These are phyloP conservation scores for Aureoboletus auriporus DNA, from an alignment of 768 basidiomycete genomes.

Conservation along the genomic window DNA sequence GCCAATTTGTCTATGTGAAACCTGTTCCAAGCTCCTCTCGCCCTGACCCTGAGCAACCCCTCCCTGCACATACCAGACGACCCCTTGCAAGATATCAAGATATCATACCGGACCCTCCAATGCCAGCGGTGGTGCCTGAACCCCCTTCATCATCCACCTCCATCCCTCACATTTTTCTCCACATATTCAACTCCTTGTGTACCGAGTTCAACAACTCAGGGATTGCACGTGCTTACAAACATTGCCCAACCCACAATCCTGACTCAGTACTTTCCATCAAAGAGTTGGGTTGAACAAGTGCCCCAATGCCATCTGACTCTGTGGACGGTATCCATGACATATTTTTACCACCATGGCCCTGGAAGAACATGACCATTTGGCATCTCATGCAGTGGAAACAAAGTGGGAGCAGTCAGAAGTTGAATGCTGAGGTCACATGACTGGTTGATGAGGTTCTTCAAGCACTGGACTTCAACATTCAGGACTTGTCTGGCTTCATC, in stretches of 20 bases:
- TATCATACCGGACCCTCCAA: not conserved
- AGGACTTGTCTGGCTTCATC: not conserved
- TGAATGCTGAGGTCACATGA: not conserved
- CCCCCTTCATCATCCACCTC: not conserved
- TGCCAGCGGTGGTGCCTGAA: not conserved
- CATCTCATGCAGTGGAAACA: not conserved
- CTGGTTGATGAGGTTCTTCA: not conserved
- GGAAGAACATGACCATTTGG: not conserved
- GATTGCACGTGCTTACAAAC: not conserved
- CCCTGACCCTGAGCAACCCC: no score
- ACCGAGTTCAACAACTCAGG: not conserved
- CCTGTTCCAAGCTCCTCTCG: no score
- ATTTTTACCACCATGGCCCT: not conserved
- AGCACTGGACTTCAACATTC: not conserved
- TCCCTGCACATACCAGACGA: no score
- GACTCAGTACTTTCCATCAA: not conserved
- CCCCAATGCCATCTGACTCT: no score
- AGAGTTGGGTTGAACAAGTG: not conserved
- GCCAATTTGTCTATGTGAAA: no score
- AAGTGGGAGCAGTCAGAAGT: not conserved
- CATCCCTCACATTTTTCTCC: not conserved
- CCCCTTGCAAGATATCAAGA: not conserved
- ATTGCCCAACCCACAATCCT: constrained; percentile 1
- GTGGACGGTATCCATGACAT: no score
- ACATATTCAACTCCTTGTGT: not conserved